Evolutionary conservation across 257 asterid genomes (phyloP), one percentile per base, ranked within the genome.

Genomic region (Solanum bulbocastanum): DNA sequence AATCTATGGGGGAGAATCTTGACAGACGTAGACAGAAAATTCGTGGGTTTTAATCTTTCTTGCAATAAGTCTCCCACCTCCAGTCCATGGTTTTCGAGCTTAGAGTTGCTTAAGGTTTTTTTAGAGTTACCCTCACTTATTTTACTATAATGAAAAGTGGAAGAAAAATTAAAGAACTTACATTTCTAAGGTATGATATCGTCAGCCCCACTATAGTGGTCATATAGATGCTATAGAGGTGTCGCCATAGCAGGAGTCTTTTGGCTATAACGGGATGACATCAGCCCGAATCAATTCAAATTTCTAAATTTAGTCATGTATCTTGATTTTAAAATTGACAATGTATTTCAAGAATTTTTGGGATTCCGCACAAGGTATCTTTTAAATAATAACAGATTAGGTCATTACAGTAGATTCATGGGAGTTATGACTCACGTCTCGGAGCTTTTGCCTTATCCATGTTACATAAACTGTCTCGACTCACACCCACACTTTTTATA

Each of bases 391-490:
- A 0, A 56, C 4, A 20, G 0, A 56, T 56, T 0, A 20, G 5
- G 25, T 56, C 25, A 16, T 56, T 7, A 7, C 25, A 56, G 10
- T 20, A 56, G 11, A 56, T 7, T 56, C 25, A 56, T 56, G 10
- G 5, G 25, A 56, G 0, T 6, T 52, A 18, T 2, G 0, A 18
- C n/a, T 52, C n/a, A 18, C 20, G 25, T 56, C 12, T 56, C 25
- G 2, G 1, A 56, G 25, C n/a, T 56, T 20, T 20, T 0, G 4
- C 25, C 25, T 56, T 0, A 0, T 11, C 65, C 25, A 56, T 56
- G 4, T 20, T 20, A 56, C 2, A 20, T 56, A 56, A 20, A 56
- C 0, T 0, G 66, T 56, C 11, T 56, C 0, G 25, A 8, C 66
- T 22, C 4, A 56, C 5, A 0, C 11, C 12, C 12, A 56, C 11